A percentile compares a stretch with the other conserved stretches of the same genome.
Evolutionary conservation across 1,284 basidiomycete species (phyloP).

Genomic region (Albatrellus sp.): DNA sequence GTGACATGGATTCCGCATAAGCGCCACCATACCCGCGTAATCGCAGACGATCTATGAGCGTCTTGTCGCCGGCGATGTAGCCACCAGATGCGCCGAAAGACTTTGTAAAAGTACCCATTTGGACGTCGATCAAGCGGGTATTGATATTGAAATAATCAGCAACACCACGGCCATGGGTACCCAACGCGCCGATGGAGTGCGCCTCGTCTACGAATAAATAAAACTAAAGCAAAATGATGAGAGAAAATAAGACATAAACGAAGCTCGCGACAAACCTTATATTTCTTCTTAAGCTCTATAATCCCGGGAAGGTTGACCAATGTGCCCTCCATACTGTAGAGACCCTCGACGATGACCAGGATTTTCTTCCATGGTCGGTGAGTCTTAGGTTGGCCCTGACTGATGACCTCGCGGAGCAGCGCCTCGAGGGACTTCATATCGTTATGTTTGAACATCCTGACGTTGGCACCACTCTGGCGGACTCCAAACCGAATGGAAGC

Average conservation of each 20-base stretch:
- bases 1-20: conserved; percentile 88
- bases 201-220: conserved; percentile 96
- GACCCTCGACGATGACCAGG: conserved; percentile 85
- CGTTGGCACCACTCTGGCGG: conserved; percentile 78
- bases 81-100: conserved; percentile 97
- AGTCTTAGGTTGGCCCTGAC: conserved; percentile 94
- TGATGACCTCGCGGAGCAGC: conserved; percentile 84
- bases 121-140: conserved; percentile 76
- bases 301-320: conserved; percentile 78
- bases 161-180: conserved; percentile 89
- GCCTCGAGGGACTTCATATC: conserved; percentile 79
- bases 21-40: conserved; percentile 74
- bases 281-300: conserved; percentile 84
- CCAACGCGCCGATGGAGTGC: conserved; percentile 93
- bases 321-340: conserved; percentile 98
- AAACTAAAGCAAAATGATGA: conserved; percentile 44
- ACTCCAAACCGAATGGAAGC: conserved; percentile 92
- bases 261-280: conserved; percentile 58
- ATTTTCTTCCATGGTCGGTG: conserved; percentile 99
- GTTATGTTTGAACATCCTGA: conserved; percentile 96
- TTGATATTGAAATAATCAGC: conserved; percentile 90
- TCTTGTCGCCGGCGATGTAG: conserved; percentile 82
- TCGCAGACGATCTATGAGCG: conserved; percentile 74
- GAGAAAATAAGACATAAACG: conserved; percentile 2
- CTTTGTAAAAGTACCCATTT: conserved; percentile 99